Evolutionary conservation across 257 asterid species (phyloP).

Genomic region (Solanum ossicruentum): DNA sequence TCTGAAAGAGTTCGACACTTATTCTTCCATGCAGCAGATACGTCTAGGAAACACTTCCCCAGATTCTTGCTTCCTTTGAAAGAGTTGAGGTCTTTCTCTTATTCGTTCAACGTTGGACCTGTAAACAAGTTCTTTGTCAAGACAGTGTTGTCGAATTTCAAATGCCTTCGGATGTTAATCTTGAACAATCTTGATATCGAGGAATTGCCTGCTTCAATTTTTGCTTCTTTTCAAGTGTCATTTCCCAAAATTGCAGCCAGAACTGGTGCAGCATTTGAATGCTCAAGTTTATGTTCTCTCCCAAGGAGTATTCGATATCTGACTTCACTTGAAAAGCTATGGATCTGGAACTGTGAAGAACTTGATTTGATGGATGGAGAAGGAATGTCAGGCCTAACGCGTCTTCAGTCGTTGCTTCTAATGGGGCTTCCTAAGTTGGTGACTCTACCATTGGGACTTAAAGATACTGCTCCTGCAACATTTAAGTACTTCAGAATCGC

Average conservation of each 20-base stretch:
- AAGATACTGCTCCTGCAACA: slow-evolving; percentile 10
- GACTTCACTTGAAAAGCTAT: slow-evolving; percentile 33
- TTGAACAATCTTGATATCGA: slow-evolving; percentile 24
- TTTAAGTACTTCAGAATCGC: slow-evolving; percentile 30
- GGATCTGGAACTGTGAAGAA: slow-evolving; percentile 52
- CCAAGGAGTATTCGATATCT: slow-evolving; percentile 20
- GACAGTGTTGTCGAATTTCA: slow-evolving; percentile 9
- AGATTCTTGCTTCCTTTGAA: slow-evolving; percentile 7
- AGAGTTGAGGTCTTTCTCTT: slow-evolving; percentile 28
- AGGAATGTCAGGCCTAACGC: slow-evolving; percentile 20
- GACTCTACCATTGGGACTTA: slow-evolving; percentile 23
- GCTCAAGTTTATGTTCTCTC: slow-evolving; percentile 29
- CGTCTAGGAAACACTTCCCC: slow-evolving; percentile 9
- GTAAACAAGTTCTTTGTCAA: slow-evolving; percentile 8
- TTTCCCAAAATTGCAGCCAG: slow-evolving; percentile 21
- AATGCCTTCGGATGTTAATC: slow-evolving; percentile 20
- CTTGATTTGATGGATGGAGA: slow-evolving; percentile 21
- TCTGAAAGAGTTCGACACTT: slow-evolving; percentile 23
- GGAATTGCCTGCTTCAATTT: slow-evolving; percentile 25
- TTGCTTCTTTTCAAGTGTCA: slow-evolving; percentile 35
- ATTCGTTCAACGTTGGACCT: slow-evolving; percentile 13
- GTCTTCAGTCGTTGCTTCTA: slow-evolving; percentile 33
- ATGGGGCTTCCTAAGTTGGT: slow-evolving; percentile 43
- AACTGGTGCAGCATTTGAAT: slow-evolving; percentile 19
- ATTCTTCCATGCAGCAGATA: slow-evolving; percentile 14